phyloP scores from a whole-genome alignment of 345 rosid species.

The Euphorbia pulcherrima region DNA sequence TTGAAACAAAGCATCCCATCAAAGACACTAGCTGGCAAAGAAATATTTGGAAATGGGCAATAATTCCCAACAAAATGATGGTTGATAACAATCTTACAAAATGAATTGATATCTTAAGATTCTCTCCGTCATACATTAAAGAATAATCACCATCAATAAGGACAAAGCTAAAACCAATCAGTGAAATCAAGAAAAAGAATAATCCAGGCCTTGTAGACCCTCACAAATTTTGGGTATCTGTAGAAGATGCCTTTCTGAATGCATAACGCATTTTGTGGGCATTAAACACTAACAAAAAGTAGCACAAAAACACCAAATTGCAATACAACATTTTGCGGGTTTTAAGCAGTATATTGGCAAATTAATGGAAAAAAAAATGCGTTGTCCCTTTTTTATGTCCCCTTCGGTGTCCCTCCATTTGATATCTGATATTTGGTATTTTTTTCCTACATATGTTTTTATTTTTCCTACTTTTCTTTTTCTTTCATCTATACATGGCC shows the following conservation, averaged over 20 bases:
- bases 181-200: not conserved
- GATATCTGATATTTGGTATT: too few species aligned
- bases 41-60: not conserved
- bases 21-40: not conserved
- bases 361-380: too few species aligned
- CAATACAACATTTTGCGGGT: too few species aligned
- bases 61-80: conserved; percentile 3
- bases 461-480: too few species aligned
- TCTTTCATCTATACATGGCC: too few species aligned
- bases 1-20: not conserved
- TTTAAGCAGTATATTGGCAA: too few species aligned
- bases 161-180: conserved; percentile 4
- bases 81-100: not conserved
- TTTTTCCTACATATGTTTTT: too few species aligned
- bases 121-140: not conserved
- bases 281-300: not conserved
- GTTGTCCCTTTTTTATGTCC: too few species aligned
- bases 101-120: conserved; percentile 10
- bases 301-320: not conserved
- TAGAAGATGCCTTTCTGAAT: not conserved
- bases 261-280: not conserved
- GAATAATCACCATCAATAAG: conserved; percentile 11
- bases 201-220: not conserved
- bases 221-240: not conserved
- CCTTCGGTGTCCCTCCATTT: too few species aligned